phyloP scores from a whole-genome alignment of 148 eudicot genomes.

The Rhododendron vialii region DNA sequence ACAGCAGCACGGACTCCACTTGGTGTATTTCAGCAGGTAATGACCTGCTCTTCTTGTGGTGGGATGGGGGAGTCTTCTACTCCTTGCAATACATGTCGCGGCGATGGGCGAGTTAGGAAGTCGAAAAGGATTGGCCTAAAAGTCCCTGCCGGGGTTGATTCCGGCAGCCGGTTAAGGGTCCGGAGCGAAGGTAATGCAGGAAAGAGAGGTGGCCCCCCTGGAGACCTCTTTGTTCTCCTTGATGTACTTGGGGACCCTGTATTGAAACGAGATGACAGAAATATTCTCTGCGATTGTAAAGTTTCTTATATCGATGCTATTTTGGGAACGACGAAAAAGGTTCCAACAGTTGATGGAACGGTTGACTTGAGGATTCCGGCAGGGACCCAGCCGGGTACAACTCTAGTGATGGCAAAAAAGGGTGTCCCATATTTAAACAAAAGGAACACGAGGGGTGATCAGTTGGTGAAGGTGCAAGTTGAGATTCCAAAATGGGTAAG shows the following conservation, averaged over 20 bases:
- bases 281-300: conserved; percentile 79
- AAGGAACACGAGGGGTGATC: conserved; percentile 78
- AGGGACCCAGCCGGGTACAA: conserved; percentile 91
- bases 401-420: conserved; percentile 87
- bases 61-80: conserved; percentile 75
- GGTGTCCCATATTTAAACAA: conserved; percentile 79
- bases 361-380: conserved; percentile 88
- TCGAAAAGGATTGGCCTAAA: conserved; percentile 78
- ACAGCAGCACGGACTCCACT: conserved; percentile 85
- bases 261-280: conserved; percentile 73
- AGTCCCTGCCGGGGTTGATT: conserved; percentile 92
- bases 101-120: conserved; percentile 81
- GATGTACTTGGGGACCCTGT: conserved; percentile 74
- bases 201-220: conserved; percentile 81
- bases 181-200: conserved; percentile 86
- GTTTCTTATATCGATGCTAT: conserved; percentile 86
- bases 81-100: conserved; percentile 76
- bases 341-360: conserved; percentile 85
- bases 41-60: conserved; percentile 76
- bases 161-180: conserved; percentile 80
- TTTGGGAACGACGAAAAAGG: conserved; percentile 77
- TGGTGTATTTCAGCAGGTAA: conserved; percentile 90
- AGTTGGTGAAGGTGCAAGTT: conserved; percentile 76
- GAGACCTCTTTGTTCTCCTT: conserved; percentile 72
- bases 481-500: conserved; percentile 85